A percentile compares a stretch with the other conserved stretches of the same genome.
Evolutionary conservation across 805 yeast species (phyloP).

Genomic region (Metschnikowia lachancei): DNA sequence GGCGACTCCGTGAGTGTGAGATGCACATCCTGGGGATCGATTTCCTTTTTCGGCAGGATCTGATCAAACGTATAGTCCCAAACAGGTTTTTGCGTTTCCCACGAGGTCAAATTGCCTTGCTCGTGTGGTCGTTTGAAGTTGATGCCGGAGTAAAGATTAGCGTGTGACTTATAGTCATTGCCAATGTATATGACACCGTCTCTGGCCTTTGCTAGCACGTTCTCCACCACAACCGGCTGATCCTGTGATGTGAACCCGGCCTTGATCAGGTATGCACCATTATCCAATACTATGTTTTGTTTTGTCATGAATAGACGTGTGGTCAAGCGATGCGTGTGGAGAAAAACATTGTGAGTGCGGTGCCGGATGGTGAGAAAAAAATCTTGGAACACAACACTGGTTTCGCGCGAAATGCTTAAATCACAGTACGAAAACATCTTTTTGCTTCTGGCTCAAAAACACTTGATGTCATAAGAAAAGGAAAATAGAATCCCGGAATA

Average conservation of each 20-base stretch:
- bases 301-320: slow-evolving; percentile 3
- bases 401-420: too few species aligned
- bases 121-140: slow-evolving; percentile 79
- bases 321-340: not conserved
- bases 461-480: too few species aligned
- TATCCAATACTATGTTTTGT: slow-evolving; percentile 63
- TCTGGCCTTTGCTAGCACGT: slow-evolving; percentile 69
- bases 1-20: slow-evolving; percentile 79
- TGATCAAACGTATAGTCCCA: slow-evolving; percentile 76
- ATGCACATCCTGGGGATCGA: slow-evolving; percentile 50
- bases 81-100: slow-evolving; percentile 85
- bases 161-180: slow-evolving; percentile 54
- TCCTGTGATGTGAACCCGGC: slow-evolving; percentile 31
- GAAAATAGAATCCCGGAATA: too few species aligned
- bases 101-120: slow-evolving; percentile 82
- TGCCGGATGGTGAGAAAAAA: not conserved
- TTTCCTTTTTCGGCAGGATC: slow-evolving; percentile 37
- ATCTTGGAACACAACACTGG: not conserved
- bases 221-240: slow-evolving; percentile 54
- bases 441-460: too few species aligned
- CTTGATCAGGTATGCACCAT: slow-evolving; percentile 84
- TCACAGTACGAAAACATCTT: too few species aligned
- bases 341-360: not conserved
- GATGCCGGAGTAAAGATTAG: slow-evolving; percentile 73
- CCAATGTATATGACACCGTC: slow-evolving; percentile 76